Evolutionary conservation across 2,329 filamentous ascomycete species (phyloP), one percentile per base, ranked within the genome.

Genomic region (Alternaria brassicae): DNA sequence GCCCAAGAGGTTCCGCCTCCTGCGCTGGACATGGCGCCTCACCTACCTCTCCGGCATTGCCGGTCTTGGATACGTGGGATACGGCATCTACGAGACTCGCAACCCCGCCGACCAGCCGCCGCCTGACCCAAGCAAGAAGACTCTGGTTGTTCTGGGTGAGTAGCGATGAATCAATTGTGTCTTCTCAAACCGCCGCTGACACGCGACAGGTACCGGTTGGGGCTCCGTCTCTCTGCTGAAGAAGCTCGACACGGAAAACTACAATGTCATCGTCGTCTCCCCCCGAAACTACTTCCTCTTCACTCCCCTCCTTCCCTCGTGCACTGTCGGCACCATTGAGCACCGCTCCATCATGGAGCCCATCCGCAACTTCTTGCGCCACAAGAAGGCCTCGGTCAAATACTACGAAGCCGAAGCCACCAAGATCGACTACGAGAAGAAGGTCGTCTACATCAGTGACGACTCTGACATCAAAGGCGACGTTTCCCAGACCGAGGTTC

Each of bases 281-380:
- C 95, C 95, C 54, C 92, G 95, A 78, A 99, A 99, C 84, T 99
- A 97, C 87, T 99, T 99, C 89, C 90, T 99, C 70, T 99, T 99
- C 86, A 99, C 95, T 28, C 95, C 95, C 61, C 88, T 99, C 60
- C 88, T 99, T 62, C 95, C 95, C 67, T 98, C 94, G 77, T 99
- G 95, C 82, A 98, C 95, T 52, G 97, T 94, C 68, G 95, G 95
- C 73, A 91, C 92, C 72, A 95, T 99, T 80, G 95, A 99, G 85
- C 95, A 98, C 84, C 92, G 95, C 78, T 98, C 93, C 76, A 99
- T 99, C 81, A 99, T 99, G 95, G 95, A 99, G 84, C 95, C 95
- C 57, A 90, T 99, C 73, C 92, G 95, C 77, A 92, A 95, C 78
- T 97, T 99, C 79, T 86, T 97, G 70, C 91, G 93, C 75, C 91